Base-by-base conservation (phyloP, 352 stramenopile species). In the Pythium oligandrum region DNA sequence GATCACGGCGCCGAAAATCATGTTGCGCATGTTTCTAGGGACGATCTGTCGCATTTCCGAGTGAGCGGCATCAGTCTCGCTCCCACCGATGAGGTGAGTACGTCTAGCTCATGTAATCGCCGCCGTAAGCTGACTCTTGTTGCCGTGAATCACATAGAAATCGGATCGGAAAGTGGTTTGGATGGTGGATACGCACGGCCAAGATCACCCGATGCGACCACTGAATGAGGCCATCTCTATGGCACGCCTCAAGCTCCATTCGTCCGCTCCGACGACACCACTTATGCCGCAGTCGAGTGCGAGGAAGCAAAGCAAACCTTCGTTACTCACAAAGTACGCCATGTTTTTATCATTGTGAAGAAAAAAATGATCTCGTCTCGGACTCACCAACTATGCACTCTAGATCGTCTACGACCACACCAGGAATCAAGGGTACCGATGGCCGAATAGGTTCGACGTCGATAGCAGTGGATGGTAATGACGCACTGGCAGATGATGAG, bases 211-310 rank as follows among this genome's bases (percentile, higher is more conserved):
- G 0, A 35, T 83, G 8, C 70, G 72, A 45, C 70, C 73, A 31
- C 63, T 91, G 30, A 87, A 83, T 44, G 63, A 73, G 40, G 52
- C 81, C 0, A 40, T 89, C 30, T 84, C 78, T 1, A 71, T 64
- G 2, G 72, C 71, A n/a, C 64, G 78, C 3, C 57, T 71, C 46
- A 86, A 87, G 48, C 38, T 76, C 7, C 55, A 70, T 1, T 68
- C 17, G 17, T 26, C 17, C 17, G 17, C 17, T 26, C 17, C 17
- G 17, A 26, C 17, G 17, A 26, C 17, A 26, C 17, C 17, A 26
- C 17, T 26, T 26, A 26, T 26, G 17, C 0, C 17, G 17, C 17
- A 26, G 17, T 26, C 17, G 17, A 26, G 17, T 26, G 17, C 17
- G 17, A 26, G 17, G 17, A 26, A 26, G 17, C 17, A 26, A 26